Evolutionary conservation across 2,329 filamentous ascomycete genomes (phyloP), one percentile per base, ranked within the genome.

Genomic region (Gyromitra esculenta): DNA sequence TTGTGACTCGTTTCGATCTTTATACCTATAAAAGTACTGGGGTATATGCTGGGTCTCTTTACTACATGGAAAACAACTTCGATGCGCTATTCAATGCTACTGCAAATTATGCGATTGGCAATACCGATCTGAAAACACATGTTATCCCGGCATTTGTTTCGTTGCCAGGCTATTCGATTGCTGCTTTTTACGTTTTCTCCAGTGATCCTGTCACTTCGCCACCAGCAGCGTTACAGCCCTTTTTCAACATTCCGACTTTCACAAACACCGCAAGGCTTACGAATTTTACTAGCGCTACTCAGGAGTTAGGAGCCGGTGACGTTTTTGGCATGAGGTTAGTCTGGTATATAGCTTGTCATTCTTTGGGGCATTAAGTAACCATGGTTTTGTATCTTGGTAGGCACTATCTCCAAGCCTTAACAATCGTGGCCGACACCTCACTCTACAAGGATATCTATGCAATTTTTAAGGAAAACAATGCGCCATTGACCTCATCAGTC

Each of bases 1-100:
- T 73, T 4, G 70, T 73, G 8, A 68, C 65, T 41, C 56, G 45
- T 18, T 82, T 82, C 73, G 80, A 83, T 76, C 73, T 83, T 50
- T 73, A 68, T 4, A 80, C 81, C 0, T 84, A 82, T 6, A 73
- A 74, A 11, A 57, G 52, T 50, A 7, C 37, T 8, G 52, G 65
- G 5, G 21, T 59, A 9, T 59, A 59, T 21, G 52, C 52, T 2
- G 65, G 65, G 21, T 31, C 25, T 21, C 37, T 43, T n/a, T 25
- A 69, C 54, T 75, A 72, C 21, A 52, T 11, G 11, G 66, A 69
- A 39, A 43, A 69, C 15, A 69, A 62, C 8, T 31, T 56, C 5
- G n/a, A 25, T 15, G 7, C 54, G 15, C 25, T 57, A 50, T 62
- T 37, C 41, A 52, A 25, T 31, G 66, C 56, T 18, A 21, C 41